These are phyloP conservation scores for Populus davidiana DNA, from an alignment of 345 rosid genomes.

Conservation along the genomic window DNA sequence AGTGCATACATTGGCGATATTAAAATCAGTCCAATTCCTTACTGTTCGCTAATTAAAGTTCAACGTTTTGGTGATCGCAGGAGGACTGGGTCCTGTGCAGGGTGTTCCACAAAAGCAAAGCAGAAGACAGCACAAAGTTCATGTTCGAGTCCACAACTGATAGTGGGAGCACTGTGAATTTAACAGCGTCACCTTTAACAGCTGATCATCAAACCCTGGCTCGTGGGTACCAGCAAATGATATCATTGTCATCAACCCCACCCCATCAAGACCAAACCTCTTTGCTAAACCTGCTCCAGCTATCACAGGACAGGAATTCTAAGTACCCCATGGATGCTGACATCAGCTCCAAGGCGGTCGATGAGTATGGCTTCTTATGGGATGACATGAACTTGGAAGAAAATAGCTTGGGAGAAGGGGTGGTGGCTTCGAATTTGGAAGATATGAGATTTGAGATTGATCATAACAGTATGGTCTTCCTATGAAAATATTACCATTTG, in stretches of 20 bases:
- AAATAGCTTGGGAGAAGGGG: slow-evolving; percentile 34
- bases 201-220: slow-evolving; percentile 3
- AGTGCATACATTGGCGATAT: too few relatives aligned
- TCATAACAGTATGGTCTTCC: slow-evolving; percentile 34
- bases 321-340: slow-evolving; percentile 5
- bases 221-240: slow-evolving; percentile 29
- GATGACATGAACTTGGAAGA: slow-evolving; percentile 40
- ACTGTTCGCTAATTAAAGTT: background rate
- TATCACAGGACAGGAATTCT: slow-evolving; percentile 28
- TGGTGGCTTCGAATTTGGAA: slow-evolving; percentile 39
- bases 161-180: slow-evolving; percentile 16
- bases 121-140: slow-evolving; percentile 30
- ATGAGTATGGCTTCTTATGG: slow-evolving; percentile 52
- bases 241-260: slow-evolving; percentile 26
- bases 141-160: slow-evolving; percentile 24
- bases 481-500: slow-evolving; percentile 21
- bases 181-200: slow-evolving; percentile 16
- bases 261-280: slow-evolving; percentile 31
- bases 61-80: slow-evolving; percentile 28
- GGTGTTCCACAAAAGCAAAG: slow-evolving; percentile 75
- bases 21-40: too few relatives aligned
- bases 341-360: slow-evolving; percentile 33
- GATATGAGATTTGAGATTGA: slow-evolving; percentile 43
- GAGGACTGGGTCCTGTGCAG: slow-evolving; percentile 98
- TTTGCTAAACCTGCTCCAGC: slow-evolving; percentile 40